Base-by-base conservation (phyloP, 495 filamentous ascomycete genomes). In the Talaromyces thailandensis region DNA sequence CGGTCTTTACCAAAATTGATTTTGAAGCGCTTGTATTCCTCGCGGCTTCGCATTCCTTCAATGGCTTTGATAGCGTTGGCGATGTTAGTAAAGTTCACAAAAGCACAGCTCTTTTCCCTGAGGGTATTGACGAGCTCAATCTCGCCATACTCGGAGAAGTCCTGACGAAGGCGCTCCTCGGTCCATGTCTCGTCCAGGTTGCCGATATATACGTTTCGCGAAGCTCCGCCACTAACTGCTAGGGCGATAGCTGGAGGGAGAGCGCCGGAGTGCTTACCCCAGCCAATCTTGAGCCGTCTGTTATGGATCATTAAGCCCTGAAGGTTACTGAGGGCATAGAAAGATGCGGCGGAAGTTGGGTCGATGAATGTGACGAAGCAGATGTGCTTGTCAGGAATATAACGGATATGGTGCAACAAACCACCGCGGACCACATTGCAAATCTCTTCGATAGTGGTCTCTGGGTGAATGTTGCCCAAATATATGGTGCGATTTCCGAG, bases 351-450 rank as follows among this genome's bases (percentile, higher is more conserved):
- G 7, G 94, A 94, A 18, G 95, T 98, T 35, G 94, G 94, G 74
- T 98, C 94, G 72, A 98, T 98, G 77, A 98, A 98, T 2, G 94
- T 98, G 43, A 98, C 94, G 67, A 98, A 98, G 80, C 94, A 98
- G 67, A 98, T 98, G 75, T 98, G 94, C 82, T 98, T 98, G 79
- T 98, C 94, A 26, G 94, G 95, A 67, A 98, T 98, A 76, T 97
- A 98, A 60, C 94, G 91, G 74, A 98, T 94, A 73, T 98, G 94
- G 72, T 98, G 94, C 69, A 98, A 79, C 63, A 97, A 79, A 64
- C 93, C 93, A 50, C 93, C 93, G 56, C 93, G 86, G 28, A 97
- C 93, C 55, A 97, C 93, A 68, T 97, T 97, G 79, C 93, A 97
- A 72, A 97, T 97, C 73, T 96, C 94, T 75, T 98, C 94, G 66